Conservation (phyloP, 192 early-diverging fungal genomes). For the Radiomyces spectabilis region DNA sequence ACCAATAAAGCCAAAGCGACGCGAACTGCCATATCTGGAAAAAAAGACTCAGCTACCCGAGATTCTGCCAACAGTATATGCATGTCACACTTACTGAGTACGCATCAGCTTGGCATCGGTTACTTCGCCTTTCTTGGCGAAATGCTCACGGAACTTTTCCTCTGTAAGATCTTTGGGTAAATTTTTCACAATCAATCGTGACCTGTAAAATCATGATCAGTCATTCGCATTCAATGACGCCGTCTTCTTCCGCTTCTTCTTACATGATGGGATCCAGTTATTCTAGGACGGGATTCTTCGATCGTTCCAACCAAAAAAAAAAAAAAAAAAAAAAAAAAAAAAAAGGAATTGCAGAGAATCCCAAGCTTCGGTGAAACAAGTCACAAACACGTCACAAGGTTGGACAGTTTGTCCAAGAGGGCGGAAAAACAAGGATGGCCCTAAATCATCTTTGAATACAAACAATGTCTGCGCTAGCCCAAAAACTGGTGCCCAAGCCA, state of each 20-base stretch:
- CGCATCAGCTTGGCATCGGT: slow-evolving; percentile 90
- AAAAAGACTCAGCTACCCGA: background rate
- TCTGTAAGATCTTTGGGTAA: slow-evolving; percentile 86
- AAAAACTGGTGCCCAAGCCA: slow-evolving; percentile 14
- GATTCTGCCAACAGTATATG: background rate
- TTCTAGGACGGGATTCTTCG: too few relatives aligned
- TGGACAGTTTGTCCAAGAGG: too few relatives aligned
- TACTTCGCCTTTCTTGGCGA: slow-evolving; percentile 74
- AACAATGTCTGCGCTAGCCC: too few relatives aligned
- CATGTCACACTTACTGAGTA: slow-evolving; percentile 44
- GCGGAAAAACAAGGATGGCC: too few relatives aligned
- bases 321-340: background rate
- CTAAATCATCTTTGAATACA: too few relatives aligned
- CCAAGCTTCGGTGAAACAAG: background rate
- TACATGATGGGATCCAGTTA: background rate
- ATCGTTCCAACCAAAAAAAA: background rate
- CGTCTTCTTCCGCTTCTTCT: background rate
- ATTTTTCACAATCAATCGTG: slow-evolving; percentile 91
- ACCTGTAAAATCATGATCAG: slow-evolving; percentile 2
- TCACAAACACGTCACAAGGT: too few relatives aligned
- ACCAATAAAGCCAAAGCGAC: slow-evolving; percentile 91
- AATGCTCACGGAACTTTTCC: slow-evolving; percentile 82
- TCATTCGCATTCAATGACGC: background rate
- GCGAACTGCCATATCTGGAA: slow-evolving; percentile 48
- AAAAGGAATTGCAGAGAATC: background rate